phyloP scores from a whole-genome alignment of 2,329 filamentous ascomycete species.

The Incumbomyces lentus region DNA sequence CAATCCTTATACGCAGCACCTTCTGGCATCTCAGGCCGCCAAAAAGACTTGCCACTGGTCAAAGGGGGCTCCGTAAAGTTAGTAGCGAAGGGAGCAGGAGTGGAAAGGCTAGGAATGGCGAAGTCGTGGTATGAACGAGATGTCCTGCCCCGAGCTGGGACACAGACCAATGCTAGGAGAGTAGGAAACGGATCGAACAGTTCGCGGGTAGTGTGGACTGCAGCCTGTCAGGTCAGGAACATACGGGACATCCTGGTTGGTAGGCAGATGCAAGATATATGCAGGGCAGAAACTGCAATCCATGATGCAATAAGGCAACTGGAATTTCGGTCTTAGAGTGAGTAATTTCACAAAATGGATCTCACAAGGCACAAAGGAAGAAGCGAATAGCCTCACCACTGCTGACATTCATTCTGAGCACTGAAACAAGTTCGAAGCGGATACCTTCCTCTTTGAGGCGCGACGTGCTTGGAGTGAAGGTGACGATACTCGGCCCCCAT shows the following conservation, averaged over 20 bases:
- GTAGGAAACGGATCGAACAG: background rate
- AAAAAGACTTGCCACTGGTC: background rate
- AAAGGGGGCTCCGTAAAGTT: background rate
- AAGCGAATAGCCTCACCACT: background rate
- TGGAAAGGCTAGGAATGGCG: background rate
- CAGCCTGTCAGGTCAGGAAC: slow-evolving; percentile 5
- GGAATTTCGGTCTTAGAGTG: slow-evolving; percentile 1
- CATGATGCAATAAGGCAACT: slow-evolving; percentile 7
- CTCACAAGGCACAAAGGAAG: slow-evolving; percentile 1
- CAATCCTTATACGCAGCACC: background rate
- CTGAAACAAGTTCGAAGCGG: no score
- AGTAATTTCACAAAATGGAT: slow-evolving; percentile 1
- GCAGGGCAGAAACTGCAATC: background rate
- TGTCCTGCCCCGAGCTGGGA: background rate
- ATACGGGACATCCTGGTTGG: background rate
- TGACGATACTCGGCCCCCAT: slow-evolving; percentile 1
- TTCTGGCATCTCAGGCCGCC: background rate
- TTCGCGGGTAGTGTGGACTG: background rate
- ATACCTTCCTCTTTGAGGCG: no score
- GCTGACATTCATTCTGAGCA: no score
- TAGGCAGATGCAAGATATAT: slow-evolving; percentile 6
- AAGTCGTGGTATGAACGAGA: background rate
- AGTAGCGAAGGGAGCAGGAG: background rate
- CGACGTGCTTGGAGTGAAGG: background rate
- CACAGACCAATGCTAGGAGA: background rate